Evolutionary conservation across 805 yeast genomes (phyloP).

Genomic region (Candida orba): DNA sequence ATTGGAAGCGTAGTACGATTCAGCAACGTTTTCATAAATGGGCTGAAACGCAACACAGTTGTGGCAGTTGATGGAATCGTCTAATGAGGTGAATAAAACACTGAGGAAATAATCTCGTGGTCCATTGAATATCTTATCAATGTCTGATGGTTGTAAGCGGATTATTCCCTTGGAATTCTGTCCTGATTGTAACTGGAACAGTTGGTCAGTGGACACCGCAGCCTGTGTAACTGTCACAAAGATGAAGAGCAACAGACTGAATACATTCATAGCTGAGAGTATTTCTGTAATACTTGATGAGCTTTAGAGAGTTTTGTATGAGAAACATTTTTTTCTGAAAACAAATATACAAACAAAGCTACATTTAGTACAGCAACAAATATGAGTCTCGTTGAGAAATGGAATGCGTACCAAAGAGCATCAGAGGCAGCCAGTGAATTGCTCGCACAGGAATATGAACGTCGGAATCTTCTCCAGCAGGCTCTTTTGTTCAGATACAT

Average conservation of each 20-base stretch:
- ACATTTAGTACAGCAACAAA: too few relatives aligned
- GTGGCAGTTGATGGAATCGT: slow-evolving; percentile 35
- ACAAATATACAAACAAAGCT: too few relatives aligned
- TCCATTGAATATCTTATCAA: slow-evolving; percentile 35
- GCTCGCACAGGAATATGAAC: slow-evolving; percentile 10
- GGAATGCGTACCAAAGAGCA: too few relatives aligned
- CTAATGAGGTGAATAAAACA: slow-evolving; percentile 45
- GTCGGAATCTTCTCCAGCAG: slow-evolving; percentile 15
- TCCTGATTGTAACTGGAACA: slow-evolving; percentile 5
- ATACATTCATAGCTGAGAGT: too few relatives aligned
- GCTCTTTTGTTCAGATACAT: slow-evolving; percentile 15
- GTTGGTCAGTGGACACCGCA: slow-evolving; percentile 11
- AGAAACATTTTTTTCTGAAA: too few relatives aligned
- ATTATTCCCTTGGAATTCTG: slow-evolving; percentile 30
- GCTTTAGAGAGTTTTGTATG: too few relatives aligned
- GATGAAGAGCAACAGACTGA: background rate
- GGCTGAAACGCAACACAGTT: slow-evolving; percentile 40
- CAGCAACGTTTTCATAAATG: slow-evolving; percentile 34
- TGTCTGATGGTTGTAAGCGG: slow-evolving; percentile 28
- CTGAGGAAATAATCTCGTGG: slow-evolving; percentile 45
- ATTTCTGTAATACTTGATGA: too few relatives aligned
- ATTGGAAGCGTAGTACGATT: slow-evolving; percentile 37
- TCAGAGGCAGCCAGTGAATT: too few relatives aligned
- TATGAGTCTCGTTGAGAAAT: too few relatives aligned
- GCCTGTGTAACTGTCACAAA: background rate